Evolutionary conservation across 495 filamentous ascomycete genomes (phyloP), one percentile per base, ranked within the genome.

Genomic region (Penicillium lagena): DNA sequence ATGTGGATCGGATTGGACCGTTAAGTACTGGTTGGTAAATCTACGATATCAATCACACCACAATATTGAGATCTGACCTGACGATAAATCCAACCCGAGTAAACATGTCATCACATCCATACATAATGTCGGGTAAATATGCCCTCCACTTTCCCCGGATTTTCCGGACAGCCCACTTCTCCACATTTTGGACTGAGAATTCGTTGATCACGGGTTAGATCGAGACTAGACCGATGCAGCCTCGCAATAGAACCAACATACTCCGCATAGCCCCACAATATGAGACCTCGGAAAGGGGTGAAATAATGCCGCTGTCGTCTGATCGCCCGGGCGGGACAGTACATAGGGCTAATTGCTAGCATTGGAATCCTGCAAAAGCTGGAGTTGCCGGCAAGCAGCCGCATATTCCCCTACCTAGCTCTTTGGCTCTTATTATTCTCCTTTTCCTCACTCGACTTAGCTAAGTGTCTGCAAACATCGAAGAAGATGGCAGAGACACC

Each of bases 241-340:
- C 29, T 39, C 38, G 37, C 35, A 35, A 30, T 30, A 22, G 35
- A 15, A 29, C 38, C 38, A 35, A 12, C 13, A 12, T 32, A 35
- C 46, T 53, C 50, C 46, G 34, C 50, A 49, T 49, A 32, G 50
- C 46, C 50, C 45, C 46, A 53, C 45, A 52, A 22, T 2, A 22
- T 22, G 32, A 38, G 15, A 13, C 37, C 22, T 30, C 32, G 49
- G 37, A 30, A 32, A 43, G 32, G 35, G 10, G 13, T 9, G 10
- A 37, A 12, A 36, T 28, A 12, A 40, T 40, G n/a, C 12, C 14
- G 9, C n/a, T 40, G 28, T 38, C 12, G 34, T 36, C 34, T 27
- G 22, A 22, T 22, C 22, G 22, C 22, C 22, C 4, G 2, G 22
- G 22, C 22, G 22, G 22, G 22, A 22, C 22, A 22, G 22, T 22